These are phyloP conservation scores for Macadamia tetraphylla DNA, from an alignment of 164 flowering plant genomes.

Conservation along the genomic window DNA sequence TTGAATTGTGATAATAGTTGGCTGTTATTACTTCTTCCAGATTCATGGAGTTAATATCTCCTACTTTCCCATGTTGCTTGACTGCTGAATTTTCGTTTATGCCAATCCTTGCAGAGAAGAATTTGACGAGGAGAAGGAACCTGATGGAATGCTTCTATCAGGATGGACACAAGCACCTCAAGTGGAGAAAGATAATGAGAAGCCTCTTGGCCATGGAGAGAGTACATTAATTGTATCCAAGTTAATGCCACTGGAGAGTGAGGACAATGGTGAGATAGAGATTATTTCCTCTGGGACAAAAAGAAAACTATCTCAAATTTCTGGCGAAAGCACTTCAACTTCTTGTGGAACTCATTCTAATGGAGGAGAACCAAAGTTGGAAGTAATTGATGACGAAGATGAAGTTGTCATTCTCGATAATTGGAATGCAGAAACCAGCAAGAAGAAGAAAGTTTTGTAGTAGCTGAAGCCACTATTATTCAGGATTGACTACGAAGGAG, in stretches of 20 bases:
- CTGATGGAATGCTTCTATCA: constrained; percentile 86
- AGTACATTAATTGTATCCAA: constrained; percentile 41
- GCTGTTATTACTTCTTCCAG: too few species aligned
- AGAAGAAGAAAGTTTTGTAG: too few species aligned
- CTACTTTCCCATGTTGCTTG: too few species aligned
- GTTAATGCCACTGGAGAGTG: constrained; percentile 17
- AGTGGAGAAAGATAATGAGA: constrained; percentile 23
- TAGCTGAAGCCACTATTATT: too few species aligned
- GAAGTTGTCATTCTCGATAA: constrained; percentile 36
- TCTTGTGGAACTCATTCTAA: constrained; percentile 12
- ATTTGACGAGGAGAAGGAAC: constrained; percentile 92
- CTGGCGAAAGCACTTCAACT: constrained; percentile 9
- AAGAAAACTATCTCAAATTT: constrained; percentile 49
- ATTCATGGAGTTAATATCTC: too few species aligned
- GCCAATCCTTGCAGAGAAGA: constrained; percentile 51
- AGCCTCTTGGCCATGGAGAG: constrained; percentile 37
- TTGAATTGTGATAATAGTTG: too few species aligned
- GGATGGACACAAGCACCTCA: constrained; percentile 68
- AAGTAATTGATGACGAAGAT: constrained; percentile 26
- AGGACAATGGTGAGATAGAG: constrained; percentile 35
- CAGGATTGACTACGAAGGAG: too few species aligned
- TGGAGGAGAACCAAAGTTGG: constrained; percentile 15
- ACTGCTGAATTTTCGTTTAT: too few species aligned
- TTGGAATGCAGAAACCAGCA: too few species aligned
- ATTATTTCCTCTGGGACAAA: constrained; percentile 41